Evolutionary conservation across 768 basidiomycete genomes (phyloP), one percentile per base, ranked within the genome.

Genomic region (Piloderma croceum): DNA sequence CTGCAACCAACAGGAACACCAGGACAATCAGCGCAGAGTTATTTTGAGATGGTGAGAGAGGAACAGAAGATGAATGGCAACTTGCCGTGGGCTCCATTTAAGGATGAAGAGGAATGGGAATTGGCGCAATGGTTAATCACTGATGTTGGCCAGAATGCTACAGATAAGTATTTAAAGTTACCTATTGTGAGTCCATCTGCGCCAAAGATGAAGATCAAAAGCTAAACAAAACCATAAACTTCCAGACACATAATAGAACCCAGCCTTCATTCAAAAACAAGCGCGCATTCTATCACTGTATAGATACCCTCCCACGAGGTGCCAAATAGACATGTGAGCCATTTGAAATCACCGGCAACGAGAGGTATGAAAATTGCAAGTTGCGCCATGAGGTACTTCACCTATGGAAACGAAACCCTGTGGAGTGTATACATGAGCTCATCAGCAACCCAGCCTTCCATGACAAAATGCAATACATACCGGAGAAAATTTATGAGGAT

Each of bases 361-460:
- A 36, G 4, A 17, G 38, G 1, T 43, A 48, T 25, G 22, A 44
- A 31, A 34, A 46, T 23, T 39, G 46, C 19, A n/a, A 49, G 34
- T 10, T 10, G 3, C 17, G 31, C 18, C 22, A 31, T 9, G 43
- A 58, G 33, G 36, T 45, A 3, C 23, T 59, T 0, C 51, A 62
- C 33, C 42, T 62, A 10, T 62, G 60, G 58, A 40, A 40, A 33
- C 44, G 59, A 1, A 46, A 67, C 42, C 58, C 60, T 13, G 31
- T 67, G 15, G 51, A 60, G 24, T 58, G 54, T 20, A 51, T 65
- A n/a, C 38, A 52, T n/a, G 48, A 56, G 9, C 48, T 68, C 1
- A 54, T 62, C 25, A 46, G 49, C 13, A 62, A 67, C 34, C 54
- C 59, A 3, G n/a, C n/a, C n/a, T n/a, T n/a, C n/a, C n/a, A n/a